phyloP scores from a whole-genome alignment of 2,329 filamentous ascomycete genomes.

The Fusarium tanahbumbuense region DNA sequence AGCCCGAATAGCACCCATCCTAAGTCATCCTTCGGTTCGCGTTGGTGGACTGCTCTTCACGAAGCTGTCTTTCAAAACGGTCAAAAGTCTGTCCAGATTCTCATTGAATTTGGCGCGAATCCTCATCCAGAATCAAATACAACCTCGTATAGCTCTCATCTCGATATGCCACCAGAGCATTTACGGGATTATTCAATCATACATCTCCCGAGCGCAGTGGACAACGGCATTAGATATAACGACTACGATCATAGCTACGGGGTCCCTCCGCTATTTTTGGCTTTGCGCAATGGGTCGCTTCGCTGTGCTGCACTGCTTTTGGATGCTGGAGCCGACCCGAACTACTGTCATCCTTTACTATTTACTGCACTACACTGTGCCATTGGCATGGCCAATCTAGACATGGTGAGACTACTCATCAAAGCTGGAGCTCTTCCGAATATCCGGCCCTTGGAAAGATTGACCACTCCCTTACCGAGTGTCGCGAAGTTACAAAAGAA shows the following conservation, averaged over 20 bases:
- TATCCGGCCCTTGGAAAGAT: accelerated
- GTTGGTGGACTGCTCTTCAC: not conserved
- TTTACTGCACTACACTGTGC: not conserved
- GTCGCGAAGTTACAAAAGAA: not conserved
- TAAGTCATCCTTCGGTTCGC: accelerated
- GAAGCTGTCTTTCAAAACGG: not conserved
- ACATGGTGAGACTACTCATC: not conserved
- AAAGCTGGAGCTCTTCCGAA: not conserved
- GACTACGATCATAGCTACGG: accelerated
- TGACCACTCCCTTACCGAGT: no score
- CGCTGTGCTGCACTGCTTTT: accelerated
- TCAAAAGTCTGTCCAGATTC: not conserved
- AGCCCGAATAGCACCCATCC: not conserved
- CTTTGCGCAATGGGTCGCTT: not conserved
- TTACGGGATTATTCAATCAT: not conserved
- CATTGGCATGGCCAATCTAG: accelerated
- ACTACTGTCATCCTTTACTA: not conserved
- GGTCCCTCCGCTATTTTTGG: not conserved
- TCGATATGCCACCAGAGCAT: not conserved
- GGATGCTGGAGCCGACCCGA: not conserved
- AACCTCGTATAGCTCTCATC: no score
- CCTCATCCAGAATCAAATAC: no score
- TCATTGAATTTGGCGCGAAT: not conserved
- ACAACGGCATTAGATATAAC: accelerated
- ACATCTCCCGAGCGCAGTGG: not conserved